phyloP scores from a whole-genome alignment of 345 rosid species.

The Citrus inodora region DNA sequence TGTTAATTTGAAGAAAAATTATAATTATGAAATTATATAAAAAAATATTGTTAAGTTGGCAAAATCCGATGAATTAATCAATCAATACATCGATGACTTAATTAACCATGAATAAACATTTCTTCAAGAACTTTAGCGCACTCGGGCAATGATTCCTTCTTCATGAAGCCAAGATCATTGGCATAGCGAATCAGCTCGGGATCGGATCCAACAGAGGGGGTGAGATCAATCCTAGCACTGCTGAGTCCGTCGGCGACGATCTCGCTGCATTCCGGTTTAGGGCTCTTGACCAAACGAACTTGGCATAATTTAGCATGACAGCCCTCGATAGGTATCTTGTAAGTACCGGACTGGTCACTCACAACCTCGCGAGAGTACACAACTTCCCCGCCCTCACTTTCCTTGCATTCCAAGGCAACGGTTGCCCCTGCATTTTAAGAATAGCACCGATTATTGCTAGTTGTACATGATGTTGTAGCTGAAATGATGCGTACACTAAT shows the following conservation, averaged over 20 bases:
- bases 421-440: constrained; percentile 21
- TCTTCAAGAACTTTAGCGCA: constrained; percentile 22
- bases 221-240: constrained; percentile 19
- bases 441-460: no score
- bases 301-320: constrained; percentile 39
- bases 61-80: neutral
- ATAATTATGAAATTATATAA: no score
- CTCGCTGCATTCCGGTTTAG: constrained; percentile 23
- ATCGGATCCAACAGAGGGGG: constrained; percentile 19
- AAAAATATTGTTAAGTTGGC: neutral
- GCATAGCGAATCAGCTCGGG: constrained; percentile 6
- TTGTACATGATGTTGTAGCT: no score
- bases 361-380: constrained; percentile 6
- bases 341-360: constrained; percentile 21
- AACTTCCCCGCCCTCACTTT: neutral
- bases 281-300: constrained; percentile 15
- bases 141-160: constrained; percentile 9
- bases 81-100: neutral
- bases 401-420: constrained; percentile 30
- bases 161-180: constrained; percentile 31
- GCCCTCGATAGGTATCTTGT: constrained; percentile 19
- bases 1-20: no score
- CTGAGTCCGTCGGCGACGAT: neutral
- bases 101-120: constrained; percentile 5
- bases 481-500: neutral